These are phyloP conservation scores for Starmerella scarabaei DNA, from an alignment of 805 yeast genomes.

Conservation along the genomic window DNA sequence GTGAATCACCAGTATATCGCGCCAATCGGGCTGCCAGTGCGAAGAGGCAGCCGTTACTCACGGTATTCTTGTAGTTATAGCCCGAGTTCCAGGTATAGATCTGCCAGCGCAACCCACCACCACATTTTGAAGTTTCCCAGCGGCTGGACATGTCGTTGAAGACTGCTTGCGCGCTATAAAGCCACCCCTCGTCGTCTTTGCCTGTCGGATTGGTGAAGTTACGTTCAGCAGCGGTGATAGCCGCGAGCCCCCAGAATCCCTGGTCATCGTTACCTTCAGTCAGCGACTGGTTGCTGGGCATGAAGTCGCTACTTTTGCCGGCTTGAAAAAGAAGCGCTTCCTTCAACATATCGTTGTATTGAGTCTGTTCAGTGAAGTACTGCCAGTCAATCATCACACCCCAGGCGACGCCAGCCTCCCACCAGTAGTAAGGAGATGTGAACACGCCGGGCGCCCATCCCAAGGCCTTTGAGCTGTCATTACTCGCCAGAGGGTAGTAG, in stretches of 20 bases:
- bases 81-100: slow-evolving; percentile 82
- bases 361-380: slow-evolving; percentile 53
- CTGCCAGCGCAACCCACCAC: slow-evolving; percentile 87
- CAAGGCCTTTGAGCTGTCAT: slow-evolving; percentile 38
- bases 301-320: slow-evolving; percentile 51
- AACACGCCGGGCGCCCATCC: slow-evolving; percentile 70
- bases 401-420: slow-evolving; percentile 79
- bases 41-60: slow-evolving; percentile 74
- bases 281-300: slow-evolving; percentile 68
- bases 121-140: slow-evolving; percentile 55
- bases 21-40: slow-evolving; percentile 73
- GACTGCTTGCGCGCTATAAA: slow-evolving; percentile 68
- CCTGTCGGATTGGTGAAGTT: slow-evolving; percentile 68
- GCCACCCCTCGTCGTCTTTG: slow-evolving; percentile 51
- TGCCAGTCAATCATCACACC: slow-evolving; percentile 61
- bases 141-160: slow-evolving; percentile 70
- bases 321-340: slow-evolving; percentile 54
- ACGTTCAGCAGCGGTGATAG: slow-evolving; percentile 70
- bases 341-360: slow-evolving; percentile 44
- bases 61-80: slow-evolving; percentile 75
- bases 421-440: slow-evolving; percentile 69
- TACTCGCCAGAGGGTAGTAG: slow-evolving; percentile 38
- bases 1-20: slow-evolving; percentile 55
- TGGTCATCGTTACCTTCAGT: slow-evolving; percentile 92
- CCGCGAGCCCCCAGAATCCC: slow-evolving; percentile 85